Evolutionary conservation across 805 yeast species (phyloP).

Genomic region (Debaryomyces hansenii): DNA sequence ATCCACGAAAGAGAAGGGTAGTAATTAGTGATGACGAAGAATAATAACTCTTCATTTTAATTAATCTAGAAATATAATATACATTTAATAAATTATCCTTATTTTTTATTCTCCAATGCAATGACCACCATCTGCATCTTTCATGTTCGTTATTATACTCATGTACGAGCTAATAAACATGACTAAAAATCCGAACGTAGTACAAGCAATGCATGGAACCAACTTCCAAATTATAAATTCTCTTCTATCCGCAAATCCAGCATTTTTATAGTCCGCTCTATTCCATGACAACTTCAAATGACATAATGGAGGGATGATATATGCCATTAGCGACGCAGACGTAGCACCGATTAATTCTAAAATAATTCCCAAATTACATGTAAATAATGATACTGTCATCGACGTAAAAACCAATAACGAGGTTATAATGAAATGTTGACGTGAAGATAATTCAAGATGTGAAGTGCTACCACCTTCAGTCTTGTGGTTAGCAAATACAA

Average conservation of each 20-base stretch:
- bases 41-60: slow-evolving; percentile 6
- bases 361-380: slow-evolving; percentile 88
- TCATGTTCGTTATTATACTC: slow-evolving; percentile 53
- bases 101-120: slow-evolving; percentile 41
- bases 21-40: slow-evolving; percentile 21
- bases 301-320: slow-evolving; percentile 86
- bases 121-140: slow-evolving; percentile 43
- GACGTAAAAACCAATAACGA: slow-evolving; percentile 63
- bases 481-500: slow-evolving; percentile 33
- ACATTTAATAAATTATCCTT: not conserved
- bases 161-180: slow-evolving; percentile 81
- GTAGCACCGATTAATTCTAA: slow-evolving; percentile 91
- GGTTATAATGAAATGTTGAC: slow-evolving; percentile 64
- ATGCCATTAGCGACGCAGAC: slow-evolving; percentile 90
- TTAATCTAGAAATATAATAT: slow-evolving; percentile 13
- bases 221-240: slow-evolving; percentile 40
- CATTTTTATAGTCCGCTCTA: slow-evolving; percentile 32
- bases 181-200: slow-evolving; percentile 69
- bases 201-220: slow-evolving; percentile 59
- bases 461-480: slow-evolving; percentile 24
- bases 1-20: slow-evolving; percentile 8
- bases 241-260: slow-evolving; percentile 19
- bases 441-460: slow-evolving; percentile 42
- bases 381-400: slow-evolving; percentile 72
- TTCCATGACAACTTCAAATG: slow-evolving; percentile 61